Evolutionary conservation across 768 basidiomycete genomes (phyloP), one percentile per base, ranked within the genome.

Genomic region (Russula virescens): DNA sequence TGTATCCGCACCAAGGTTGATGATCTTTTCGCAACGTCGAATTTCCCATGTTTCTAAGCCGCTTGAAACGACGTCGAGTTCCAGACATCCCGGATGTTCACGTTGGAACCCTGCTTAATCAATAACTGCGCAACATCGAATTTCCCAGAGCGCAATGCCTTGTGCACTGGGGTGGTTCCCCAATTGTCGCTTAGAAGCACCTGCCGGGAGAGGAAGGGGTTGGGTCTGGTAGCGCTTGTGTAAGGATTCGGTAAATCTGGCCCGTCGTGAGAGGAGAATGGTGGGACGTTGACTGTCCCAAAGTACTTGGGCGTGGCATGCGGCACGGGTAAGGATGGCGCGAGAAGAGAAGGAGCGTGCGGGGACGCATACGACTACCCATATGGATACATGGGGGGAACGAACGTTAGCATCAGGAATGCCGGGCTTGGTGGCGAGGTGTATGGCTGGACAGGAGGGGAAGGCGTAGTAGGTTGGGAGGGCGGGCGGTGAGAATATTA

Each of bases 161-260:
- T n/a, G n/a, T n/a, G n/a, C n/a, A n/a, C n/a, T n/a, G n/a, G n/a
- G n/a, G n/a, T n/a, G n/a, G n/a, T n/a, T n/a, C n/a, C n/a, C n/a
- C n/a, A n/a, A n/a, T 13, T 38, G 45, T 13, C n/a, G 34, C 19
- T 25, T 46, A n/a, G 59, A 34, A 16, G 31, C 35, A 21, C 42
- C 42, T 8, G 59, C 13, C 14, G 84, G 84, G 9, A 84, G 75
- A 4, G 83, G 83, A 18, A 85, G 72, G 19, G 85, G 83, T 0
- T n/a, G n/a, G n/a, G 79, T 73, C 49, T 79, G 76, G 70, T 86
- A 86, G 21, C 83, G 79, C 23, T 71, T 72, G 45, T 74, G 69
- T 10, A 77, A 28, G 79, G 77, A 66, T 81, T 80, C 2, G 75
- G 77, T 8, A 76, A 81, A 71, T 10, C 74, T 65, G 42, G 75